Percentiles rank a stretch among this genome's conserved stretches.
These are phyloP conservation scores for Komagataella pseudopastoris DNA, from an alignment of 805 yeast species.

Conservation along the genomic window DNA sequence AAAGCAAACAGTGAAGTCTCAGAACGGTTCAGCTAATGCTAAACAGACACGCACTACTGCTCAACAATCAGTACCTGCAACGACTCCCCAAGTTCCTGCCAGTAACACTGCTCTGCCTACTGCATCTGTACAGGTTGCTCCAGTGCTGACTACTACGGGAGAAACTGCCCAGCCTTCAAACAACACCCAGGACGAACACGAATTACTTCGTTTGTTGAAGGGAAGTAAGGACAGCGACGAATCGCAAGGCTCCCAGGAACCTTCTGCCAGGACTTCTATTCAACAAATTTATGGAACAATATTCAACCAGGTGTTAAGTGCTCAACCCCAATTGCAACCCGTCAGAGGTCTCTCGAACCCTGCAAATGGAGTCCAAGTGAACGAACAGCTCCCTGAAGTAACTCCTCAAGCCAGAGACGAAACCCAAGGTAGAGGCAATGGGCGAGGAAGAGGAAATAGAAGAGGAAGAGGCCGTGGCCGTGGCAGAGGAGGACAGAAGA, in stretches of 20 bases:
- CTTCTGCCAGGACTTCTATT: constrained; percentile 7
- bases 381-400: not conserved
- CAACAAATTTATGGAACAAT: constrained; percentile 16
- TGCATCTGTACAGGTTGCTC: constrained; percentile 1
- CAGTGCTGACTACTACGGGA: not conserved
- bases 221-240: constrained; percentile 11
- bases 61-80: constrained; percentile 6
- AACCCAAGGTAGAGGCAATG: constrained; percentile 3
- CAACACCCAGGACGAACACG: constrained; percentile 17
- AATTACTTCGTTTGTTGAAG: constrained; percentile 30
- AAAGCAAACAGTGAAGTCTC: not conserved
- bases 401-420: constrained; percentile 1
- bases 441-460: constrained; percentile 7
- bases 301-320: constrained; percentile 11
- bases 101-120: constrained; percentile 7
- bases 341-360: constrained; percentile 1
- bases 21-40: constrained; percentile 14
- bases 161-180: not conserved
- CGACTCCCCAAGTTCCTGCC: constrained; percentile 6
- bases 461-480: constrained; percentile 11
- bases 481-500: not conserved
- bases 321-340: not conserved
- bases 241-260: not conserved
- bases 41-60: constrained; percentile 10
- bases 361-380: not conserved